Conservation (phyloP, 768 basidiomycete species). For the Coprinellus aureogranulatus region DNA sequence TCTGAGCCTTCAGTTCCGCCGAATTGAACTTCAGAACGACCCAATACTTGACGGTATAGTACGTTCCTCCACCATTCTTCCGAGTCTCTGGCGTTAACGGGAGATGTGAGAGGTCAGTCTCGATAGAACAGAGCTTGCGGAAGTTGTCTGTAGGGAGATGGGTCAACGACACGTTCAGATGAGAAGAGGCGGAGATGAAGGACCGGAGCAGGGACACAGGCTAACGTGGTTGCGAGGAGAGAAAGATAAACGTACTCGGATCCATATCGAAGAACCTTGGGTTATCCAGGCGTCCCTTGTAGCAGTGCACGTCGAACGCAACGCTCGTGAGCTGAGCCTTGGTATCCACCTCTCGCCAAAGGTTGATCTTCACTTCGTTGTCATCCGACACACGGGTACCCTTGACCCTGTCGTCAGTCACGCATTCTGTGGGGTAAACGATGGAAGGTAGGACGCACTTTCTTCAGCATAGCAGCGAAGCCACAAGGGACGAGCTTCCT, state of each 20-base stretch:
- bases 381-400: constrained; percentile 44
- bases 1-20: constrained; percentile 8
- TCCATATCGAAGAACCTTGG: constrained; percentile 8
- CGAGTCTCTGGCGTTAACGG: constrained; percentile 3
- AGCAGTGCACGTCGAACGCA: constrained; percentile 12
- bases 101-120: constrained; percentile 15
- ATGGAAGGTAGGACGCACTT: constrained; percentile 33
- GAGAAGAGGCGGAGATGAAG: background rate
- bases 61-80: constrained; percentile 1
- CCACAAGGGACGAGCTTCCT: constrained; percentile 35
- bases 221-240: background rate
- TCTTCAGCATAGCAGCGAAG: constrained; percentile 43
- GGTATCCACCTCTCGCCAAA: constrained; percentile 6
- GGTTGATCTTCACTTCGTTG: constrained; percentile 34
- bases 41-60: constrained; percentile 8
- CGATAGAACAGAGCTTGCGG: constrained; percentile 17
- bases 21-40: constrained; percentile 5
- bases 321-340: constrained; percentile 4
- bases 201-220: background rate
- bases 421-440: no score
- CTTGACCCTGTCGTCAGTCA: no score
- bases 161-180: background rate
- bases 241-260: background rate
- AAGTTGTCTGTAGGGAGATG: constrained; percentile 5
- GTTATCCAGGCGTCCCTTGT: background rate